Percentiles rank a stretch among this genome's conserved stretches.
Evolutionary conservation across 2,329 filamentous ascomycete genomes (phyloP).

Genomic region (Verticillium dahliae): DNA sequence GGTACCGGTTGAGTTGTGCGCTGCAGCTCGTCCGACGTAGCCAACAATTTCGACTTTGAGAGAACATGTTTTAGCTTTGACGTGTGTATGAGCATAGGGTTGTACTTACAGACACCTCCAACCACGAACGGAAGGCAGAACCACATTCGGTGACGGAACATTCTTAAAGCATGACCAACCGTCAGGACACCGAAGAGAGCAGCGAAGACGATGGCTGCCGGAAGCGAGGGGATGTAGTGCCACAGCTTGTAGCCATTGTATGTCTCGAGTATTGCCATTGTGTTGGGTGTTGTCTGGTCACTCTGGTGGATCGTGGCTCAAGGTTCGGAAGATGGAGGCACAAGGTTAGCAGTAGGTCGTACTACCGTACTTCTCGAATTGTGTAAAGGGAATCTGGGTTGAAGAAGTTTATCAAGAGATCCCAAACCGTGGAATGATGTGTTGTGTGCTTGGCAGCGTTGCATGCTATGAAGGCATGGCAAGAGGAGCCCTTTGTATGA

Average conservation of each 20-base stretch:
- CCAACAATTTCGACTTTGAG: conserved; percentile 26
- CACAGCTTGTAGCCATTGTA: conserved; percentile 17
- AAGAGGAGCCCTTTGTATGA: neutral
- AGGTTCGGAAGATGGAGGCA: neutral
- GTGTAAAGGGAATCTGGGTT: no score
- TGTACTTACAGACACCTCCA: conserved; percentile 36
- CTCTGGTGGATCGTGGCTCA: neutral
- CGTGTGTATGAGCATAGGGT: neutral
- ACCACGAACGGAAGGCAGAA: conserved; percentile 40
- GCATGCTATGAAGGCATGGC: neutral
- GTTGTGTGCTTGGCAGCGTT: no score
- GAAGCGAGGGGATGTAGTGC: conserved; percentile 32
- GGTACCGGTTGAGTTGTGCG: conserved; percentile 23
- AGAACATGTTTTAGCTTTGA: conserved; percentile 4
- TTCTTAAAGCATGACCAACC: conserved; percentile 29
- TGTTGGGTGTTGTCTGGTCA: neutral
- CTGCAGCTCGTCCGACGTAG: conserved; percentile 29
- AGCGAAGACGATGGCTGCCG: conserved; percentile 37
- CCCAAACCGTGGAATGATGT: no score
- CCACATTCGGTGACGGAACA: conserved; percentile 35
- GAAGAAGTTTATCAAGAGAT: no score
- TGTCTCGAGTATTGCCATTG: conserved; percentile 15
- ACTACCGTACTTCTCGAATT: no score
- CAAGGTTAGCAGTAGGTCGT: neutral
- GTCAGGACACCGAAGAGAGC: conserved; percentile 37